Evolutionary conservation across 371 early-diverging fungal species (phyloP).

Genomic region (Gilbertella persicaria): DNA sequence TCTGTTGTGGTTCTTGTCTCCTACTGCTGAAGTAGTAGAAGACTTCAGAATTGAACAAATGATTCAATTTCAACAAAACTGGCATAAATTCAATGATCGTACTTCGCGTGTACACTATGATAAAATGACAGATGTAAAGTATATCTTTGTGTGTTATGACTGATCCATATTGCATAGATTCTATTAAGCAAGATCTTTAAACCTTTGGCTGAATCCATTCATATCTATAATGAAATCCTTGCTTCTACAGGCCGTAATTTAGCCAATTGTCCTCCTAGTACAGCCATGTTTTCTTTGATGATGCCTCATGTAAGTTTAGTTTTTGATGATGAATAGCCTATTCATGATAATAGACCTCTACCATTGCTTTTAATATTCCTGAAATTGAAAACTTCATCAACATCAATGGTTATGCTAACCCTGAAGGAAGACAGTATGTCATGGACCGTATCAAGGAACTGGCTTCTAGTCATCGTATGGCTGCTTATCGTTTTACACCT

Average conservation of each 20-base stretch:
- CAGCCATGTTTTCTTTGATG: conserved; percentile 2
- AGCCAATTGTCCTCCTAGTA: conserved; percentile 2
- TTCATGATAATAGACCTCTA: neutral
- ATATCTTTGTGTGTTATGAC: conserved; percentile 36
- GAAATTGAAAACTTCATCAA: conserved; percentile 10
- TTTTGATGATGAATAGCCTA: neutral
- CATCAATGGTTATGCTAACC: conserved; percentile 18
- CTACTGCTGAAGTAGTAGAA: conserved; percentile 16
- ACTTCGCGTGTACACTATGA: conserved; percentile 14
- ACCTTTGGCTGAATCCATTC: conserved; percentile 65
- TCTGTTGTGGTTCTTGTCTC: conserved; percentile 18
- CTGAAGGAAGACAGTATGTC: conserved; percentile 15
- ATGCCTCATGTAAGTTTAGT: conserved; percentile 15
- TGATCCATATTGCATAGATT: no score
- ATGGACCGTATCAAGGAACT: conserved; percentile 29
- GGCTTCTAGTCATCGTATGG: conserved; percentile 14
- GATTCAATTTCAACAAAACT: conserved; percentile 10
- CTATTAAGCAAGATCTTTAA: conserved; percentile 71
- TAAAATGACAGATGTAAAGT: conserved; percentile 10
- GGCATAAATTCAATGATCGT: conserved; percentile 22
- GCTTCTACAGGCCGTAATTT: neutral
- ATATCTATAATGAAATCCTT: conserved; percentile 24
- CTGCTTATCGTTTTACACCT: conserved; percentile 51
- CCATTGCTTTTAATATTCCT: conserved; percentile 10
- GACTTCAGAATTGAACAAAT: conserved; percentile 26